Conservation (phyloP, 768 basidiomycete genomes). For the Saitozyma sp. region DNA sequence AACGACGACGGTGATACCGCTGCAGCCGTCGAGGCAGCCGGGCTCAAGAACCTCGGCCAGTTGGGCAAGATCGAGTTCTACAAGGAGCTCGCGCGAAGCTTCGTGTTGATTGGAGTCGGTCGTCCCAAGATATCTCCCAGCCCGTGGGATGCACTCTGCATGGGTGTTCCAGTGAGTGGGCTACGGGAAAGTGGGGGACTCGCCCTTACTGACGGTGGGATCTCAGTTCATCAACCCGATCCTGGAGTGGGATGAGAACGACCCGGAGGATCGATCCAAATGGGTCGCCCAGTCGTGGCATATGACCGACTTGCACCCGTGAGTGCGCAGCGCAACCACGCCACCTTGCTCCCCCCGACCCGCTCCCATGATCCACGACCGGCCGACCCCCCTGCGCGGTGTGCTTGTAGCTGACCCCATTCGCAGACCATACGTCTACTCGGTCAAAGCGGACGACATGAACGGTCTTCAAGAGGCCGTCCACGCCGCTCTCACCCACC, state of each 20-base stretch:
- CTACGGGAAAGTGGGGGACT: too few relatives aligned
- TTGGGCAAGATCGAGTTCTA: slow-evolving; percentile 37
- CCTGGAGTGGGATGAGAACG: slow-evolving; percentile 34
- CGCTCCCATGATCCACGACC: too few relatives aligned
- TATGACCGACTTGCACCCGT: slow-evolving; percentile 47
- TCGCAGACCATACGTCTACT: slow-evolving; percentile 43
- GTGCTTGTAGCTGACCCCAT: background rate
- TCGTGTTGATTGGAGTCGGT: slow-evolving; percentile 38
- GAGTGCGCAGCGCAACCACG: slow-evolving; percentile 6
- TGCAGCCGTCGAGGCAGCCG: slow-evolving; percentile 17
- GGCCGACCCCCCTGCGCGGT: background rate
- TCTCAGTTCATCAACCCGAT: slow-evolving; percentile 45
- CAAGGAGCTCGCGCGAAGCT: slow-evolving; percentile 27
- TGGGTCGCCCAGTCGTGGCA: slow-evolving; percentile 45
- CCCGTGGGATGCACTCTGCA: slow-evolving; percentile 44
- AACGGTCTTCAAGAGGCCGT: slow-evolving; percentile 23
- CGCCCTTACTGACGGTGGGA: too few relatives aligned
- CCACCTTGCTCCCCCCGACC: background rate
- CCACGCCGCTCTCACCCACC: slow-evolving; percentile 20
- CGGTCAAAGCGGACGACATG: slow-evolving; percentile 36
- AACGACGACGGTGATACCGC: slow-evolving; percentile 30
- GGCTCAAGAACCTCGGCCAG: slow-evolving; percentile 30
- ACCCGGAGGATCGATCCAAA: slow-evolving; percentile 32
- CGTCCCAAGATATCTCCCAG: slow-evolving; percentile 41
- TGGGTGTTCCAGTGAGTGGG: slow-evolving; percentile 43